A percentile compares a stretch with the other conserved stretches of the same genome.
These are phyloP conservation scores for Salix purpurea DNA, from an alignment of 345 rosid genomes.

Conservation along the genomic window DNA sequence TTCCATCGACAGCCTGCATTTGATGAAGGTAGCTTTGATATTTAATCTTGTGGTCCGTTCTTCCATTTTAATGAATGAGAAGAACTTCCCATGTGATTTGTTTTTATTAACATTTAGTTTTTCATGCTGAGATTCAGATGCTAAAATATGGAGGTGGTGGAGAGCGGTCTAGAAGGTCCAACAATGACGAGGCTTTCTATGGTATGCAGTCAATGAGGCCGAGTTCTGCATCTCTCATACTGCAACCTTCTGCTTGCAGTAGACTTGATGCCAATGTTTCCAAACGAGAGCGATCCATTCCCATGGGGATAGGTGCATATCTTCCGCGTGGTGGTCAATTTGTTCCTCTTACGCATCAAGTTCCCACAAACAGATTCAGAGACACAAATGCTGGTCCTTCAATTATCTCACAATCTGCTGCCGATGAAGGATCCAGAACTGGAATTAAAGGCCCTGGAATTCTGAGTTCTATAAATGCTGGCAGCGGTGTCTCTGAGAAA, in stretches of 20 bases:
- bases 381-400: slow-evolving; percentile 56
- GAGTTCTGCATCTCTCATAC: slow-evolving; percentile 42
- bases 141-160: slow-evolving; percentile 56
- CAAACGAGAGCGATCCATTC: slow-evolving; percentile 48
- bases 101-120: slow-evolving; percentile 5
- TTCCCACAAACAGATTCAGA: slow-evolving; percentile 55
- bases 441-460: slow-evolving; percentile 75
- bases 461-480: slow-evolving; percentile 46
- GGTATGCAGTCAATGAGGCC: slow-evolving; percentile 47
- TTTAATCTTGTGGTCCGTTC: neutral
- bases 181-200: slow-evolving; percentile 44
- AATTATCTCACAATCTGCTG: slow-evolving; percentile 66
- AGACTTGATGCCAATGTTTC: slow-evolving; percentile 40
- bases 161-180: slow-evolving; percentile 46
- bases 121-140: slow-evolving; percentile 38
- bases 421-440: slow-evolving; percentile 99
- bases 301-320: slow-evolving; percentile 44
- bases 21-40: slow-evolving; percentile 59
- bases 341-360: slow-evolving; percentile 61
- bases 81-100: neutral
- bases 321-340: slow-evolving; percentile 58
- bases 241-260: slow-evolving; percentile 44
- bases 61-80: slow-evolving; percentile 1
- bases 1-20: slow-evolving; percentile 62
- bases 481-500: slow-evolving; percentile 35